Conservation (phyloP, 768 basidiomycete species). For the Hygrophoropsis aurantiaca region DNA sequence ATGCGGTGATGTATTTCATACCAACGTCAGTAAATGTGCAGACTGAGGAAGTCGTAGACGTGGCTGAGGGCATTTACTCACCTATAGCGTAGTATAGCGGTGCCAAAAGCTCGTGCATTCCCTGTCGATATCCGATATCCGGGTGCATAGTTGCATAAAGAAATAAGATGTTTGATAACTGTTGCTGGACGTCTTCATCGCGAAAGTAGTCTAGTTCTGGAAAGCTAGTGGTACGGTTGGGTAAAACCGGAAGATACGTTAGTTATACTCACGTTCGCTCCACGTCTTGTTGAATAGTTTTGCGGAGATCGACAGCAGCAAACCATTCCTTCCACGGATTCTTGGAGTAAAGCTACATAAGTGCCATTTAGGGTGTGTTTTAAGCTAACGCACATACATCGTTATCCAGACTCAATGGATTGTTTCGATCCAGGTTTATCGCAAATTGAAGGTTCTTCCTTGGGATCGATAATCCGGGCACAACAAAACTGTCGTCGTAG, state of each 20-base stretch:
- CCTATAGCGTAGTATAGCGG: slow-evolving; percentile 71
- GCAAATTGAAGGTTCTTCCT: slow-evolving; percentile 26
- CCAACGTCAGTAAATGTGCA: slow-evolving; percentile 18
- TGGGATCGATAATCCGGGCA: slow-evolving; percentile 49
- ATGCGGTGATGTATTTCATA: slow-evolving; percentile 16
- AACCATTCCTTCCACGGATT: slow-evolving; percentile 99
- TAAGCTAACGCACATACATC: slow-evolving; percentile 64
- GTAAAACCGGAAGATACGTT: slow-evolving; percentile 3
- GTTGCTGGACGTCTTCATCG: slow-evolving; percentile 66
- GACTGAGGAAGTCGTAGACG: slow-evolving; percentile 3
- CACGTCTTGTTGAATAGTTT: slow-evolving; percentile 90
- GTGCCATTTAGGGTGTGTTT: too few relatives aligned
- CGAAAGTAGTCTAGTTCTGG: slow-evolving; percentile 96
- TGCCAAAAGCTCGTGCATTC: slow-evolving; percentile 97
- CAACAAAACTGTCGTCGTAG: slow-evolving; percentile 65
- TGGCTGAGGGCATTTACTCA: slow-evolving; percentile 18
- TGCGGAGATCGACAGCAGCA: slow-evolving; percentile 81
- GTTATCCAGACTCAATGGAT: slow-evolving; percentile 78
- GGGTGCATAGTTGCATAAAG: slow-evolving; percentile 78
- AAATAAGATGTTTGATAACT: slow-evolving; percentile 86
- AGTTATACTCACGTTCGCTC: slow-evolving; percentile 77
- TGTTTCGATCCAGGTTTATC: slow-evolving; percentile 66
- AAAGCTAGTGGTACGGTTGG: slow-evolving; percentile 52
- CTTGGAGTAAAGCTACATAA: slow-evolving; percentile 32
- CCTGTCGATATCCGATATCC: slow-evolving; percentile 91